These are phyloP conservation scores for Diplocarpon rosae DNA, from an alignment of 2,329 filamentous ascomycete species.

Conservation along the genomic window DNA sequence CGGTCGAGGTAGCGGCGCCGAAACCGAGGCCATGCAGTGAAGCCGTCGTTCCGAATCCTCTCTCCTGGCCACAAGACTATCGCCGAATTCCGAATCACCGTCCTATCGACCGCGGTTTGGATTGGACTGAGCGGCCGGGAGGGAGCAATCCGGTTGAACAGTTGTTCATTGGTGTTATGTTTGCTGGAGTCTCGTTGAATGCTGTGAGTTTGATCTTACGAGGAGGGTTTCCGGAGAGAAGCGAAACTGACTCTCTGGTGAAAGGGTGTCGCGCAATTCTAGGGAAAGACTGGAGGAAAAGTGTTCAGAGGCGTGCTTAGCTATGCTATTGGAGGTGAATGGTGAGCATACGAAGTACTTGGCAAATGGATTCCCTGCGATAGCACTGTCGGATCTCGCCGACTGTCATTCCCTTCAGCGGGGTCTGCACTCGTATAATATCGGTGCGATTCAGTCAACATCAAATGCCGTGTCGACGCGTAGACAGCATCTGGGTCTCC, in stretches of 20 bases:
- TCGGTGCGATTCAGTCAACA: too few species aligned
- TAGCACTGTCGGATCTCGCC: too few species aligned
- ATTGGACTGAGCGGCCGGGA: conserved; percentile 32
- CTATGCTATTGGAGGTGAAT: conserved; percentile 45
- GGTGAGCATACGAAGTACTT: conserved; percentile 3
- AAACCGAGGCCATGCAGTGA: neutral
- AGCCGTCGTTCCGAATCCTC: conserved; percentile 20
- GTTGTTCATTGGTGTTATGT: conserved; percentile 39
- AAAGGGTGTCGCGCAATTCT: conserved; percentile 33
- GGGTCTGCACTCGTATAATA: too few species aligned
- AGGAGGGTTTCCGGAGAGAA: neutral
- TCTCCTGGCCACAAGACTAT: conserved; percentile 37
- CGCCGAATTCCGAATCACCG: conserved; percentile 37
- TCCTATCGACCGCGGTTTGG: conserved; percentile 34
- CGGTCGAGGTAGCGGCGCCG: neutral
- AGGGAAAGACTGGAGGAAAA: conserved; percentile 39
- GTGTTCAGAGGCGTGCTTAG: conserved; percentile 38
- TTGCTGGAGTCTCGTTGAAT: conserved; percentile 35
- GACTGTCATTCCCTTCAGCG: too few species aligned
- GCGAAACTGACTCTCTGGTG: neutral
- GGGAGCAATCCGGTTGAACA: conserved; percentile 35
- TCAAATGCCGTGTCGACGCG: too few species aligned
- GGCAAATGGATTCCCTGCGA: too few species aligned
- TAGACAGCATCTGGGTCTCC: too few species aligned
- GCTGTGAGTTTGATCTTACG: conserved; percentile 27